Conservation (phyloP, 352 stramenopile species). For the Phytophthora rubi region DNA sequence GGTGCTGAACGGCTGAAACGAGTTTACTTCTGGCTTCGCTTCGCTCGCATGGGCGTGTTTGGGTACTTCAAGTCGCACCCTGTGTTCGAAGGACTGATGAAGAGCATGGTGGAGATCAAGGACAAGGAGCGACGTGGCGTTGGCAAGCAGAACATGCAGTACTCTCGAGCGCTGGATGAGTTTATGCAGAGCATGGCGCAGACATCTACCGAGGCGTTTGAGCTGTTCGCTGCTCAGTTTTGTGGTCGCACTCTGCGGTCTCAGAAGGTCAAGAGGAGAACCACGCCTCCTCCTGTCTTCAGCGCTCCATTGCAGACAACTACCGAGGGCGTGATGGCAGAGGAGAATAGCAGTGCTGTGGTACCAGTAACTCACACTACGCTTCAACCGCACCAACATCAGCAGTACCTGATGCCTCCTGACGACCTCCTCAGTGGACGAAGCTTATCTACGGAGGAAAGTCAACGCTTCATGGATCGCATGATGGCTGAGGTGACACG, state of each 20-base stretch:
- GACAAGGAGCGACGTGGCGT: conserved; percentile 82
- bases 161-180: conserved; percentile 68
- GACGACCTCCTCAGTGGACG: conserved; percentile 57
- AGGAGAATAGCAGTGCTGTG: conserved; percentile 16
- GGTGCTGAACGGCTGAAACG: conserved; percentile 43
- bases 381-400: conserved; percentile 27
- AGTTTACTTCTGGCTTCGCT: conserved; percentile 72
- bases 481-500: conserved; percentile 73
- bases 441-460: conserved; percentile 66
- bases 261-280: conserved; percentile 69
- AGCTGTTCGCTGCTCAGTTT: conserved; percentile 78
- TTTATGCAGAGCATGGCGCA: conserved; percentile 72
- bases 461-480: conserved; percentile 79
- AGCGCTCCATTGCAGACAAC: conserved; percentile 11
- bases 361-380: conserved; percentile 5
- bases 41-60: conserved; percentile 76
- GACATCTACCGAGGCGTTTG: conserved; percentile 77
- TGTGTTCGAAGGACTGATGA: conserved; percentile 80
- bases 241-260: conserved; percentile 76
- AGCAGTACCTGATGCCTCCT: conserved; percentile 53
- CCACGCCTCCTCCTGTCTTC: conserved; percentile 5
- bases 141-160: conserved; percentile 89
- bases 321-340: conserved; percentile 1
- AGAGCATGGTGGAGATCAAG: conserved; percentile 85
- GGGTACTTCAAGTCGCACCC: conserved; percentile 72